Conservation (phyloP, 805 yeast species). For the Cyberlindnera americana region DNA sequence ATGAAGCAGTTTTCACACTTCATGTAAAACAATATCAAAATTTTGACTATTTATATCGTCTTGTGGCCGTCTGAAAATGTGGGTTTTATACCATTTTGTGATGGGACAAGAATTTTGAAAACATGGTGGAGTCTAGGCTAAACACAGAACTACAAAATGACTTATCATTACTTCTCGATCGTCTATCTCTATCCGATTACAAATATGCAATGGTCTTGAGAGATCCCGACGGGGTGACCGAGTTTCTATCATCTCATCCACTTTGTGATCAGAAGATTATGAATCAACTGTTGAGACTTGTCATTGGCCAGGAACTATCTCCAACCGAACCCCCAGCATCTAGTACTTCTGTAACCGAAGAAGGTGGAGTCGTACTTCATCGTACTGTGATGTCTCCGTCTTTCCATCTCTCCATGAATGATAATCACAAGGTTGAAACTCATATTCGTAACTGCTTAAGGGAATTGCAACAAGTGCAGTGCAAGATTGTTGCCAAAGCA, state of each 20-base stretch:
- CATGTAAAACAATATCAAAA: too few relatives aligned
- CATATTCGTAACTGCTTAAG: constrained; percentile 17
- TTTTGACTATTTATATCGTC: too few relatives aligned
- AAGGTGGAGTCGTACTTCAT: background rate
- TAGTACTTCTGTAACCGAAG: background rate
- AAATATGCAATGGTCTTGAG: constrained; percentile 2
- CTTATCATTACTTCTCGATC: background rate
- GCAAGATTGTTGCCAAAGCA: constrained; percentile 59
- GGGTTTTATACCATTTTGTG: too few relatives aligned
- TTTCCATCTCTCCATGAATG: background rate
- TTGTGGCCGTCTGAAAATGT: too few relatives aligned
- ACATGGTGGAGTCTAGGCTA: too few relatives aligned
- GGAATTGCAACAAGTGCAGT: constrained; percentile 40
- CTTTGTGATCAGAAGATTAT: background rate
- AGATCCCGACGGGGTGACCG: constrained; percentile 3
- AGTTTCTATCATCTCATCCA: background rate
- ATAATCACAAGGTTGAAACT: background rate
- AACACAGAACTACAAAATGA: too few relatives aligned
- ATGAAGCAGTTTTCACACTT: too few relatives aligned
- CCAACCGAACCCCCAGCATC: too few relatives aligned
- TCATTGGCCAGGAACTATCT: too few relatives aligned
- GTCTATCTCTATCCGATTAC: background rate
- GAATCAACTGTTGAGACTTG: background rate
- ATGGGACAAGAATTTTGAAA: too few relatives aligned
- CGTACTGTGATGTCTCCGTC: constrained; percentile 1